phyloP scores from a whole-genome alignment of 345 rosid genomes.

The Pistacia atlantica region DNA sequence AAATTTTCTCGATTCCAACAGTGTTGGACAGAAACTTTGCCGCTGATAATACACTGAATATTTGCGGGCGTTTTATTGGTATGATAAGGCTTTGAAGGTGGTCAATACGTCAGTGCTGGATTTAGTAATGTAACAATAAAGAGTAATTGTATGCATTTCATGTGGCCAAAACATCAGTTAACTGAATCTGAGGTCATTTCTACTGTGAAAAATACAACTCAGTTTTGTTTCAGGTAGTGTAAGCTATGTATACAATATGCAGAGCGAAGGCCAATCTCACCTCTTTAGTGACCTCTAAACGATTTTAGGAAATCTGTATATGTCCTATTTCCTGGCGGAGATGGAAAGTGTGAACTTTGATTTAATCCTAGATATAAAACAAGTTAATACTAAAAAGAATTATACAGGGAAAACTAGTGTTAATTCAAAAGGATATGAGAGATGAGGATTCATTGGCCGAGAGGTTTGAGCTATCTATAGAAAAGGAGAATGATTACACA shows the following conservation, averaged over 20 bases:
- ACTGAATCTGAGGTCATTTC: neutral
- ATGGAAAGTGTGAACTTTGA: no score
- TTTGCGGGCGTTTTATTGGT: neutral
- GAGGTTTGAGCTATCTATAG: conserved; percentile 18
- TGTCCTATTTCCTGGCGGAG: conserved; percentile 6
- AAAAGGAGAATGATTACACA: neutral
- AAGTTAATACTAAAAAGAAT: no score
- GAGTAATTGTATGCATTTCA: neutral
- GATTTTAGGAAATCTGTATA: neutral
- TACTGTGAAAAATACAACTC: neutral
- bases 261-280: neutral
- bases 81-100: neutral
- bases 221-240: no score
- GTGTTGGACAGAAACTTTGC: neutral
- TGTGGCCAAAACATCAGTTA: neutral
- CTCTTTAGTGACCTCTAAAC: neutral
- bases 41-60: neutral
- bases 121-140: neutral
- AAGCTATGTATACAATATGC: neutral
- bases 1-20: neutral
- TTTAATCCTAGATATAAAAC: no score
- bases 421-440: no score
- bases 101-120: neutral
- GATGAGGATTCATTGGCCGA: conserved; percentile 6
- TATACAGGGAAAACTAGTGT: no score